These are phyloP conservation scores for Plantago coronopus DNA, from an alignment of 305 asterid genomes.

Conservation along the genomic window DNA sequence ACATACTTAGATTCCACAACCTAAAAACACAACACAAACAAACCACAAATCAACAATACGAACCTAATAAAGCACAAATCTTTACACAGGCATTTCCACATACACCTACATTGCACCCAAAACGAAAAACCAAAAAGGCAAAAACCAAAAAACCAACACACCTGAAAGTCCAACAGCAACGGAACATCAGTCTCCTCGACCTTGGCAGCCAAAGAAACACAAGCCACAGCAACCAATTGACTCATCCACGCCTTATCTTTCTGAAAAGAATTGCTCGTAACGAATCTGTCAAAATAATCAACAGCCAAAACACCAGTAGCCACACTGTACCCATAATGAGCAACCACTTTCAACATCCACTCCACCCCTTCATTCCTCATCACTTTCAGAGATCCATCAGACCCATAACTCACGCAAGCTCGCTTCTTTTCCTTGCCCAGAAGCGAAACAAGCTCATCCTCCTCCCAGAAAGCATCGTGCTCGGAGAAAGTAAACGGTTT, in stretches of 20 bases:
- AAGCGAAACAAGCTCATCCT: slow-evolving; percentile 60
- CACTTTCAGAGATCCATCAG: slow-evolving; percentile 39
- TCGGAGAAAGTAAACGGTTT: slow-evolving; percentile 39
- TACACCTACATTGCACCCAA: slow-evolving; percentile 33
- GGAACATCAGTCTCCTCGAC: slow-evolving; percentile 90
- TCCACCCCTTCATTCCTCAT: slow-evolving; percentile 54
- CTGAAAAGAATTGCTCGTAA: slow-evolving; percentile 53
- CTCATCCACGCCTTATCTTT: slow-evolving; percentile 92
- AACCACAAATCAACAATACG: slow-evolving; percentile 14
- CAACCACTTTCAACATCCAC: slow-evolving; percentile 72
- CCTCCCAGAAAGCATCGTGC: slow-evolving; percentile 80
- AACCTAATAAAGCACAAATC: slow-evolving; percentile 1
- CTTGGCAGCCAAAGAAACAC: slow-evolving; percentile 90
- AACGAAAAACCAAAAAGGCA: not conserved
- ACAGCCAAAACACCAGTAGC: slow-evolving; percentile 66
- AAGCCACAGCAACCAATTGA: slow-evolving; percentile 85
- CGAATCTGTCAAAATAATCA: slow-evolving; percentile 59
- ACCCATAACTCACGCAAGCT: slow-evolving; percentile 24
- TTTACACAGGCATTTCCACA: slow-evolving; percentile 27
- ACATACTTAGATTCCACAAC: slow-evolving; percentile 62
- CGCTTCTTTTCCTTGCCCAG: slow-evolving; percentile 54
- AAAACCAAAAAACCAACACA: slow-evolving; percentile 24
- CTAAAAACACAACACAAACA: slow-evolving; percentile 32
- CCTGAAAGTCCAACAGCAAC: slow-evolving; percentile 72
- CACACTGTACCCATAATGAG: slow-evolving; percentile 55